Conservation (phyloP, 768 basidiomycete genomes). For the Tylopilus vinaceipallidus region DNA sequence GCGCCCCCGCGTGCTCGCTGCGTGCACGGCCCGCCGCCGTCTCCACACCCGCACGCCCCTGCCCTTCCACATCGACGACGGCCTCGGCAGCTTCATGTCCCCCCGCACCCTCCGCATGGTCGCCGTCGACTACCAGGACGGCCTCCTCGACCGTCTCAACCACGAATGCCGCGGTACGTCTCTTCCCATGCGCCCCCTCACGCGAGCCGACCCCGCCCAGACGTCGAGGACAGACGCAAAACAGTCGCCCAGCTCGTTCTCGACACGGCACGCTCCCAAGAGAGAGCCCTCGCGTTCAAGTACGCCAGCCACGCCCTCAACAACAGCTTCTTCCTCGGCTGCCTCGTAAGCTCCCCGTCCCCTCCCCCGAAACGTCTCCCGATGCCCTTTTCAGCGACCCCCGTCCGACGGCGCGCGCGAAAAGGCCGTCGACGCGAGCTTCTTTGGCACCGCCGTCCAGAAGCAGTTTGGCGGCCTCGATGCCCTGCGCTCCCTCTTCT, state of each 20-base stretch:
- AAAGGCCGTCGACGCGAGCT: slow-evolving; percentile 11
- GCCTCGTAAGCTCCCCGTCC: slow-evolving; percentile 55
- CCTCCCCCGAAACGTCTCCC: too few relatives aligned
- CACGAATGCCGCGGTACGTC: slow-evolving; percentile 67
- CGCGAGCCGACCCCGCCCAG: slow-evolving; percentile 32
- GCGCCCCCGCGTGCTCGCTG: slow-evolving; percentile 12
- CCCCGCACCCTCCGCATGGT: slow-evolving; percentile 68
- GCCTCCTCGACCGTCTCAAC: slow-evolving; percentile 74
- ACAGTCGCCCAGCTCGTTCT: slow-evolving; percentile 73
- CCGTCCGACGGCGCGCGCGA: slow-evolving; percentile 29
- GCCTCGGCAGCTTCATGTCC: slow-evolving; percentile 77
- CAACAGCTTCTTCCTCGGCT: slow-evolving; percentile 91
- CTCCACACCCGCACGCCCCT: slow-evolving; percentile 54
- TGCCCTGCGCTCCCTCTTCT: slow-evolving; percentile 71
- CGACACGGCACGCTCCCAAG: slow-evolving; percentile 55
- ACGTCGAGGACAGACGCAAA: slow-evolving; percentile 51
- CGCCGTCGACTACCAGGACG: slow-evolving; percentile 83
- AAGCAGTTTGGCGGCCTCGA: slow-evolving; percentile 60
- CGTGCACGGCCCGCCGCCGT: slow-evolving; percentile 27
- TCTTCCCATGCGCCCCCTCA: not conserved
- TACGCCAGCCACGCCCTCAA: slow-evolving; percentile 92
- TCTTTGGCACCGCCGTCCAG: slow-evolving; percentile 21
- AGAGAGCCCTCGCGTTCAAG: slow-evolving; percentile 74
- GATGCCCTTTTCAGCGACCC: slow-evolving; percentile 23
- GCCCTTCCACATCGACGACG: slow-evolving; percentile 66